phyloP scores from a whole-genome alignment of 208 protist genomes.

The Wallacemonas sp. region DNA sequence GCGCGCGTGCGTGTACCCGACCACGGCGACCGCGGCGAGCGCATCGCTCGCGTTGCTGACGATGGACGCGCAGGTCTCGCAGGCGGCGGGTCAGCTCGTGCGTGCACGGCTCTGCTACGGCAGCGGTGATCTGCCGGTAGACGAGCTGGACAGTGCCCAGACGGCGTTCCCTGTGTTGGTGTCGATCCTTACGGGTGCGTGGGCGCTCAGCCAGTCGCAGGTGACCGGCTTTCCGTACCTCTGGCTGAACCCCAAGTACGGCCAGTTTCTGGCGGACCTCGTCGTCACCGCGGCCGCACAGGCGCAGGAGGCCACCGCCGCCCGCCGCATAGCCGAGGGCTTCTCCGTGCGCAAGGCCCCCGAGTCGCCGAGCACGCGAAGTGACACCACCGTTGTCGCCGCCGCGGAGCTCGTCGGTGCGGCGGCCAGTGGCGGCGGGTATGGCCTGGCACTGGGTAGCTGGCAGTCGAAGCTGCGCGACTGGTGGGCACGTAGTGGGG shows the following conservation, averaged over 20 bases:
- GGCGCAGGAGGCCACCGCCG: background rate
- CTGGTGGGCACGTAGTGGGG: constrained; percentile 4
- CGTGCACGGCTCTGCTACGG: constrained; percentile 22
- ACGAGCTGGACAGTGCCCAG: constrained; percentile 15
- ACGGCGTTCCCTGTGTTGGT: constrained; percentile 44
- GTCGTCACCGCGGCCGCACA: constrained; percentile 21
- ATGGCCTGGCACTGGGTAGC: constrained; percentile 16
- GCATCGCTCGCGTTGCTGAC: constrained; percentile 4
- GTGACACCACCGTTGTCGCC: background rate
- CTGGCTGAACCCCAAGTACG: constrained; percentile 51
- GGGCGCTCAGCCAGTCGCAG: constrained; percentile 59
- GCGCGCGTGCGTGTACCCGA: background rate
- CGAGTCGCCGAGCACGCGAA: background rate
- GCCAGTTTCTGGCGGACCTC: constrained; percentile 31
- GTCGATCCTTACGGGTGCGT: constrained; percentile 46
- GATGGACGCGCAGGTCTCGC: constrained; percentile 23
- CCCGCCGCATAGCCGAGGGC: background rate
- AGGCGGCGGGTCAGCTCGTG: constrained; percentile 46
- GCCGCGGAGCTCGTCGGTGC: no score
- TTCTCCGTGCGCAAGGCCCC: constrained; percentile 7
- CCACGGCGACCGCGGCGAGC: background rate
- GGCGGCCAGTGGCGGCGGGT: no score
- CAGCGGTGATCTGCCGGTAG: constrained; percentile 26
- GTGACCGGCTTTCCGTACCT: constrained; percentile 71
- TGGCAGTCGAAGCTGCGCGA: constrained; percentile 19